Evolutionary conservation across 495 filamentous ascomycete species (phyloP), one percentile per base, ranked within the genome.

Genomic region (Xylaria palmicola): DNA sequence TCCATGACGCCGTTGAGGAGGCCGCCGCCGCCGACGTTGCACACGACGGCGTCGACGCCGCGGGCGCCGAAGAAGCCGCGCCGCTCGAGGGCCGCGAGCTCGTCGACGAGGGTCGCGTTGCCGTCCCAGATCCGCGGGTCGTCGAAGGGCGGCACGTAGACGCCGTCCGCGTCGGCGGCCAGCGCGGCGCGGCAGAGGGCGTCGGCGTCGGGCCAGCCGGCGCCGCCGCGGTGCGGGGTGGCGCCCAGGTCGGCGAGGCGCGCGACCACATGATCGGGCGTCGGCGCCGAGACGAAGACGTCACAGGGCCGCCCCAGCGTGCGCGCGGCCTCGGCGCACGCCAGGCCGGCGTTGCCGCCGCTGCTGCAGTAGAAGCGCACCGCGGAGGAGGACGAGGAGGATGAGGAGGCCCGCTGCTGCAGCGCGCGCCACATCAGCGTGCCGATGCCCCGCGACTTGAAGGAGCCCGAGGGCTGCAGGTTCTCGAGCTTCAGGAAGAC

Each of bases 71-170:
- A 44, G 69, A 71, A 36, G 58, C 69, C 22, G 57, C 63, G n/a
- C 69, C 69, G 10, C 6, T 54, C 50, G 19, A 48, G 87, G 19
- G 72, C 63, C 22, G 79, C 76, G 9, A 97, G 70, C 73, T 98
- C 94, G 61, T 88, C 83, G 22, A 97, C 73, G 36, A 97, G 66
- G 2, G 84, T 90, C 41, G 82, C 77, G 65, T 88, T 83, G 29
- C 94, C 94, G 27, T 86, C 76, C 93, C 94, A 97, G 64, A 97
- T 85, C 62, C 88, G 85, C 32, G 84, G 78, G 73, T 96, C 85
- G 71, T 98, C 92, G 65, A 97, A 98, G 15, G 94, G 94, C 32
- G 91, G 89, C 7, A 94, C 90, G 72, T 97, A 97, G n/a, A 93
- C 83, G 12, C 86, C 85, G 56, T 72, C 68, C 15, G 76, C 68